phyloP scores from a whole-genome alignment of 169 alveolate genomes.

The Eimeria zaria region DNA sequence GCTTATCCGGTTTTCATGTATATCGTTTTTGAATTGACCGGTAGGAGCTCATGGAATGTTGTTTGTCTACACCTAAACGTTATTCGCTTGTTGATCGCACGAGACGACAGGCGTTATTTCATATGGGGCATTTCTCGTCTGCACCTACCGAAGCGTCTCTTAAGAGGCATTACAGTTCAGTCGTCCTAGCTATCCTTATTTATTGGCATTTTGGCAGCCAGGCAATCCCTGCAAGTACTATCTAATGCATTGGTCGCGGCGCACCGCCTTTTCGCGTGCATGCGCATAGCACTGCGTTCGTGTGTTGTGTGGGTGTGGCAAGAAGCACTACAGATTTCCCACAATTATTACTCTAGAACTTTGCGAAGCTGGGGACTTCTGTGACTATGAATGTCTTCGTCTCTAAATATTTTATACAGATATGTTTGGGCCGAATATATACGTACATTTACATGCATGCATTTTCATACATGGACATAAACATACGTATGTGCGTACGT shows the following conservation, averaged over 20 bases:
- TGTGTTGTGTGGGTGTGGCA: neutral
- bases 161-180: neutral
- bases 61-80: neutral
- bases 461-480: neutral
- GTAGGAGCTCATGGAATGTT: neutral
- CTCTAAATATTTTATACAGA: neutral
- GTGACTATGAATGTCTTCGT: neutral
- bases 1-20: neutral
- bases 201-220: conserved; percentile 25
- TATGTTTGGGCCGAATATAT: neutral
- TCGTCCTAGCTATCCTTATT: neutral
- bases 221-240: neutral
- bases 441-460: neutral
- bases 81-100: neutral
- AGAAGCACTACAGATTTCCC: neutral
- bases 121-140: neutral
- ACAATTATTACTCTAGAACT: neutral
- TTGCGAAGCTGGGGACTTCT: neutral
- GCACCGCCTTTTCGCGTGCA: neutral
- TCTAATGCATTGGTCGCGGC: neutral
- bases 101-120: neutral
- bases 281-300: neutral
- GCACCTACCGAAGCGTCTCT: neutral
- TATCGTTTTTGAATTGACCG: neutral
- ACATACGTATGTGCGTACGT: neutral